A percentile compares a stretch with the other conserved stretches of the same genome.
Evolutionary conservation across 306 rosid genomes (phyloP).

Genomic region (Prosopis cineraria): DNA sequence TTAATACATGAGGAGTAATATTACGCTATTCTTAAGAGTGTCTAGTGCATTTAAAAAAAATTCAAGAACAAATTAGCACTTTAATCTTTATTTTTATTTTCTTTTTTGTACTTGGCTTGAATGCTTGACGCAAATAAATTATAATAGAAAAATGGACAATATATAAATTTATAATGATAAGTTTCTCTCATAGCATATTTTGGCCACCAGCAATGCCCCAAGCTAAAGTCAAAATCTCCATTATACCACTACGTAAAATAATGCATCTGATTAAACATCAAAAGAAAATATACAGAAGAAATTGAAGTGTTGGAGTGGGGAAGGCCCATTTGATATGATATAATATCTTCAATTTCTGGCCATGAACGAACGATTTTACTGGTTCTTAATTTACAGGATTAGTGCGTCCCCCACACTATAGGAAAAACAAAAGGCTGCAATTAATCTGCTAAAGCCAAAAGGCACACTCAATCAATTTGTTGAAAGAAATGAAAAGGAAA

Average conservation of each 20-base stretch:
- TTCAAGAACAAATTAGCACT: no score
- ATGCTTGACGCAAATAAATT: no score
- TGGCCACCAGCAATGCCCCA: background rate
- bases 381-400: slow-evolving; percentile 2
- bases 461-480: background rate
- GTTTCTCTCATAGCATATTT: no score
- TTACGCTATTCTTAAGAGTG: no score
- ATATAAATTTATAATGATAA: no score
- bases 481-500: background rate
- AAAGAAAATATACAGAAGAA: background rate
- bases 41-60: no score
- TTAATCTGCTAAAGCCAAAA: background rate
- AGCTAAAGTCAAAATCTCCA: background rate
- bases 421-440: background rate
- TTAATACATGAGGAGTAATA: no score
- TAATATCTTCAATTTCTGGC: background rate
- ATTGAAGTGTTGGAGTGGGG: background rate
- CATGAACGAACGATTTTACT: background rate
- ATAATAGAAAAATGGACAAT: no score
- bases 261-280: background rate
- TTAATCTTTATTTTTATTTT: no score
- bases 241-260: background rate
- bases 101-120: no score
- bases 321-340: background rate
- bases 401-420: slow-evolving; percentile 17